These are phyloP conservation scores for Phylloporus arenicola DNA, from an alignment of 768 basidiomycete genomes.

Conservation along the genomic window DNA sequence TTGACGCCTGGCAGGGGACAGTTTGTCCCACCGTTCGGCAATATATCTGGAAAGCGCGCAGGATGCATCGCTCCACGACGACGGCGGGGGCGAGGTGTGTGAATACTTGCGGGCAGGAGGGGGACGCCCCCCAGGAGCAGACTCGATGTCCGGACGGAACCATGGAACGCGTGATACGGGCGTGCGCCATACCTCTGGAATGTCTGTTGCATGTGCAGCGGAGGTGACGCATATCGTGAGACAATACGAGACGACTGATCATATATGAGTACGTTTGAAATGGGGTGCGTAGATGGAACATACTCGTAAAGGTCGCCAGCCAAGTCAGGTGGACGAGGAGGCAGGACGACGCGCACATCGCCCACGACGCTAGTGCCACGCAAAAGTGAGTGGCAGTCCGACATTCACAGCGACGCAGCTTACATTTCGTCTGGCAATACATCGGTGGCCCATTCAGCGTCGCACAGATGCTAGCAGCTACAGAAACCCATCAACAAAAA, in stretches of 20 bases:
- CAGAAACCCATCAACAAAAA: background rate
- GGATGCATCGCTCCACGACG: constrained; percentile 9
- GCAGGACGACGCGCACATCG: constrained; percentile 43
- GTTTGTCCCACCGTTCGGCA: constrained; percentile 28
- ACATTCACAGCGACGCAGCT: constrained; percentile 9
- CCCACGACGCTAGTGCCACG: constrained; percentile 32
- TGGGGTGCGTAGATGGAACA: constrained; percentile 16
- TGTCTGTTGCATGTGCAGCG: constrained; percentile 38
- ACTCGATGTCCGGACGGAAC: constrained; percentile 36
- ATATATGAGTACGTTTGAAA: background rate
- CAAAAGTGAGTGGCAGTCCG: constrained; percentile 3
- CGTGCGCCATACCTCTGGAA: constrained; percentile 49
- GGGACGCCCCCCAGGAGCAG: background rate
- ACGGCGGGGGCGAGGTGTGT: constrained; percentile 4
- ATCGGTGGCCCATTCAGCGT: constrained; percentile 40
- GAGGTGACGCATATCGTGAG: constrained; percentile 45
- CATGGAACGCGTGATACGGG: constrained; percentile 52
- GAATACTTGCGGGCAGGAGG: constrained; percentile 11
- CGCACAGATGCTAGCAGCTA: constrained; percentile 46
- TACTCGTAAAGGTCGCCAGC: constrained; percentile 45
- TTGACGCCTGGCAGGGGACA: constrained; percentile 22
- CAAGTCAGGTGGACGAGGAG: constrained; percentile 45
- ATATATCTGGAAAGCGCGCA: constrained; percentile 27
- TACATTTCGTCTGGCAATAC: constrained; percentile 34
- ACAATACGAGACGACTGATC: constrained; percentile 49